These are phyloP conservation scores for Chlorella sp. DNA, from an alignment of 139 green algal genomes.

Conservation along the genomic window DNA sequence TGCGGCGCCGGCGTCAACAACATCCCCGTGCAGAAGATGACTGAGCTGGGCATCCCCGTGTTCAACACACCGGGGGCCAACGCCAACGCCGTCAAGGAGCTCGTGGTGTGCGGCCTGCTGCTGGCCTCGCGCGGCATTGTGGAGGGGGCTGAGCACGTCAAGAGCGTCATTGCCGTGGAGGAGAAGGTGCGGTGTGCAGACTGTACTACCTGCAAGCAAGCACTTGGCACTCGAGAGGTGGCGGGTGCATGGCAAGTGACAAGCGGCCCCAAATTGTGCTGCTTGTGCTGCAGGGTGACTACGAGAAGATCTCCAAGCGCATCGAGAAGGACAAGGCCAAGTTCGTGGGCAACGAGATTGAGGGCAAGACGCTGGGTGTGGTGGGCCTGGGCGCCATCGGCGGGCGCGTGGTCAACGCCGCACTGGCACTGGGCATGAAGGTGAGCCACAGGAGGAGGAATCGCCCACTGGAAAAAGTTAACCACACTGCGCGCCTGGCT, in stretches of 20 bases:
- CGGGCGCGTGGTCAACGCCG: slow-evolving; percentile 39
- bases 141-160: slow-evolving; percentile 40
- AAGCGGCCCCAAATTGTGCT: not conserved
- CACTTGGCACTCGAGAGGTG: too few relatives aligned
- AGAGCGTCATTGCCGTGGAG: slow-evolving; percentile 43
- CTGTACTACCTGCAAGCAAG: too few relatives aligned
- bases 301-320: slow-evolving; percentile 38
- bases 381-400: slow-evolving; percentile 48
- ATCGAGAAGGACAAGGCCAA: slow-evolving; percentile 54
- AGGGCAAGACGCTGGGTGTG: slow-evolving; percentile 51
- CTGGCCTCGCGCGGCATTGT: slow-evolving; percentile 42
- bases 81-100: slow-evolving; percentile 52
- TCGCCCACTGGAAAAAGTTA: too few relatives aligned
- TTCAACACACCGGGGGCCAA: slow-evolving; percentile 58
- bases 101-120: slow-evolving; percentile 44
- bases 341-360: slow-evolving; percentile 50
- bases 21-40: slow-evolving; percentile 47
- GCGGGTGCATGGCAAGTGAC: not conserved
- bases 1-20: slow-evolving; percentile 54
- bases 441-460: too few relatives aligned
- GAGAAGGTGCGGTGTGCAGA: slow-evolving; percentile 25
- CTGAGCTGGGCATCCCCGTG: slow-evolving; percentile 49
- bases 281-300: slow-evolving; percentile 35
- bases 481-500: too few relatives aligned
- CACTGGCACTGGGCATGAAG: slow-evolving; percentile 36